These are phyloP conservation scores for Mycosphaerella arachidis DNA, from an alignment of 2,329 filamentous ascomycete genomes.

Conservation along the genomic window DNA sequence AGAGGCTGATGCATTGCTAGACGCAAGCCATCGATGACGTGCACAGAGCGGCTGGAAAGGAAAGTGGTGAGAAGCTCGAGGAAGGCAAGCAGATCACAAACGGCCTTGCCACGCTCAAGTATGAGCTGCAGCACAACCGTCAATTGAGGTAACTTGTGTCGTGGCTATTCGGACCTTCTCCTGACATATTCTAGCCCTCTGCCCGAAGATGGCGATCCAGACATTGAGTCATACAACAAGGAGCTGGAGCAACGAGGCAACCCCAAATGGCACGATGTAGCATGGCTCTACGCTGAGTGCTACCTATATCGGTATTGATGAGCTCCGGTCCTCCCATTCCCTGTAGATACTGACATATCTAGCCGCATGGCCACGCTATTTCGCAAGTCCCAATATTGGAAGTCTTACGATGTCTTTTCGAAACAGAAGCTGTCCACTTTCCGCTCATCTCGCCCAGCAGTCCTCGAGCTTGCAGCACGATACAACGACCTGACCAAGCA, in stretches of 20 bases:
- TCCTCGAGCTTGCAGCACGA: conserved; percentile 73
- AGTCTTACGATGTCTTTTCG: conserved; percentile 81
- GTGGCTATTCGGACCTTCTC: neutral
- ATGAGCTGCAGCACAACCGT: conserved; percentile 88
- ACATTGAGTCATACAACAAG: conserved; percentile 77
- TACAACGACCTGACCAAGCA: conserved; percentile 71
- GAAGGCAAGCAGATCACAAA: conserved; percentile 87
- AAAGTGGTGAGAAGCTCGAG: conserved; percentile 59
- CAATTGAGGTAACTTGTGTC: conserved; percentile 59
- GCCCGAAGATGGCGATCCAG: conserved; percentile 68
- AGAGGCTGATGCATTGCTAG: conserved; percentile 40
- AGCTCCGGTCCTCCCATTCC: neutral
- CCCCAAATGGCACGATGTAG: conserved; percentile 74
- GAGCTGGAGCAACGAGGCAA: conserved; percentile 71
- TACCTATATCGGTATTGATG: conserved; percentile 73
- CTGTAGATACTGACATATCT: conserved; percentile 25
- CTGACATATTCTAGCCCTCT: conserved; percentile 55
- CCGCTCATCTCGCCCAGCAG: conserved; percentile 81
- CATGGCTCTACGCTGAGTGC: conserved; percentile 91
- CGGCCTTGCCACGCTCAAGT: conserved; percentile 77
- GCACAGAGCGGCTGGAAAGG: conserved; percentile 65
- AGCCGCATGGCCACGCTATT: conserved; percentile 79
- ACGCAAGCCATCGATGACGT: conserved; percentile 91
- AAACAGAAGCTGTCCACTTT: conserved; percentile 90
- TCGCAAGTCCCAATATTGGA: conserved; percentile 74